Conservation (phyloP, 1,139 yeast genomes). For the Nakaseomyces kungkrabaensis region DNA sequence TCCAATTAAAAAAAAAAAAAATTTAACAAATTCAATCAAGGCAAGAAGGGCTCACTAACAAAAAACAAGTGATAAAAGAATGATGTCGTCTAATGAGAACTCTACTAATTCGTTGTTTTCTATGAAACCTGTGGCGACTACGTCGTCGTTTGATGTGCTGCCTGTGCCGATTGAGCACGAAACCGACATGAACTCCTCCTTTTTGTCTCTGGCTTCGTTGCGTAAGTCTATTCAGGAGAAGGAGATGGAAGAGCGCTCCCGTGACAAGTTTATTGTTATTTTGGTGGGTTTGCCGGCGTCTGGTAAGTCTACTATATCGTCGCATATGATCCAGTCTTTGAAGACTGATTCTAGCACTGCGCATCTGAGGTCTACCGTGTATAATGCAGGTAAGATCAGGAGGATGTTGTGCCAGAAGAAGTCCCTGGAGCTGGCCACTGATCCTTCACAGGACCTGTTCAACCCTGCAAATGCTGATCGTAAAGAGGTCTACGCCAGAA, state of each 20-base stretch:
- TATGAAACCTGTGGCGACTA: conserved; percentile 5
- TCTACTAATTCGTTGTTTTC: conserved; percentile 25
- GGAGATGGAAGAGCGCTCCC: neutral
- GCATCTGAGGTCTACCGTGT: conserved; percentile 28
- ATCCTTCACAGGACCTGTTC: conserved; percentile 36
- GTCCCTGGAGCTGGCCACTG: conserved; percentile 22
- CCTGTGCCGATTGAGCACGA: too few species aligned
- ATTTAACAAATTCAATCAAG: too few species aligned
- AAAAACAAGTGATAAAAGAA: neutral
- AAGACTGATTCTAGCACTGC: conserved; percentile 21
- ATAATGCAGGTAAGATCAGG: conserved; percentile 52
- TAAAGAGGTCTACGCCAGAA: conserved; percentile 51
- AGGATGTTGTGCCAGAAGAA: conserved; percentile 26
- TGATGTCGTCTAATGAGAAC: neutral
- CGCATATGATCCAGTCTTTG: conserved; percentile 39
- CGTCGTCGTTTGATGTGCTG: neutral
- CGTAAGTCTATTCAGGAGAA: neutral
- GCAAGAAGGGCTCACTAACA: too few species aligned
- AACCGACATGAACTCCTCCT: too few species aligned
- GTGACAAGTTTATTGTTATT: conserved; percentile 36
- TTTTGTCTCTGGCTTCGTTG: neutral
- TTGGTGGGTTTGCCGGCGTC: conserved; percentile 64
- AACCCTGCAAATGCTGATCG: conserved; percentile 38
- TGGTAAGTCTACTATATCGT: conserved; percentile 58
- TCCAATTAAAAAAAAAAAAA: neutral